Base-by-base conservation (phyloP, 441 rosid species). In the Cnidoscolus chayamansa region DNA sequence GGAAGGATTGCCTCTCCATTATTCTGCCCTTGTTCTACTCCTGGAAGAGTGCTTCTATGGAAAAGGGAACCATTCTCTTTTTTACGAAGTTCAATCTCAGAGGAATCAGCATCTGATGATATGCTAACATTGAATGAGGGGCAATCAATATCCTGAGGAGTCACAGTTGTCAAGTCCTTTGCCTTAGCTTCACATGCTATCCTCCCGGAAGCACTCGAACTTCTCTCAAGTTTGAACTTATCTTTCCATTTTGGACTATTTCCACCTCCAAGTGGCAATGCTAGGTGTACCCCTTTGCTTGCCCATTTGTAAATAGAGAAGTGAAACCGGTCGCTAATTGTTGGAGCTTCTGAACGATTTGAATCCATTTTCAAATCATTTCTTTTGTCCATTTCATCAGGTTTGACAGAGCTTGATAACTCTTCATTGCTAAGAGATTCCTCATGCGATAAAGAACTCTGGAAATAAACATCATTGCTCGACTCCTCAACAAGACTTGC, bases 281-380 rank as follows among this genome's bases (percentile, higher is more conserved):
- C 74, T 37, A 86, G 37, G 15, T 94, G 94, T 25, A 83, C 79
- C 69, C 94, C 94, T 70, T 88, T 86, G 82, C 90, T 84, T 62
- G 91, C 97, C 99, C 99, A 96, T 81, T 88, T 95, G 84, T 89
- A 95, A 62, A 95, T 93, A 3, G 99, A 95, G 83, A 95, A 91
- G 79, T 91, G 97, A 84, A 91, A 93, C 37, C 82, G 86, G 76
- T 74, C 74, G 50, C 76, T 58, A 13, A 69, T 77, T 20, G 69
- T 70, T 51, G 55, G 43, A 68, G 65, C 80, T 71, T 77, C 62
- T 47, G 84, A 69, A 74, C 55, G 15, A 70, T 45, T 66, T 15
- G 73, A 72, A 67, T 82, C 78, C 58, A 73, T 80, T 47, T 70
- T 65, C 40, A 65, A 9, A 17, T 70, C 67, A 55, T 70, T 67